phyloP scores from a whole-genome alignment of 176 grass and related monocot species.

The Tillandsia fasciculata region DNA sequence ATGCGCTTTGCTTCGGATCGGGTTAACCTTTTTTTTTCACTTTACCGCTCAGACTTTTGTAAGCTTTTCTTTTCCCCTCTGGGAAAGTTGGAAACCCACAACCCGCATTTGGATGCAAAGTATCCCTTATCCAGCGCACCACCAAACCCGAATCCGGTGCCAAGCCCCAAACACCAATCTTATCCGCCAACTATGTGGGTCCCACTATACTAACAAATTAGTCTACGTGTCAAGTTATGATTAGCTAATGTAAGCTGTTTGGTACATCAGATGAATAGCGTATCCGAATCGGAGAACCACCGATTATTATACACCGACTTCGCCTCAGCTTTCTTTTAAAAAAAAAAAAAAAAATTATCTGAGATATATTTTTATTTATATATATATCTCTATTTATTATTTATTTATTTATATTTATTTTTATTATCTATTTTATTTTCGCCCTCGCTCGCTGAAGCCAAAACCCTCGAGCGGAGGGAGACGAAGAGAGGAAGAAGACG shows the following conservation, averaged over 20 bases:
- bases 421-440: background rate
- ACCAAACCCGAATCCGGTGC: background rate
- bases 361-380: background rate
- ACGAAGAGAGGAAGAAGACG: background rate
- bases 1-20: slow-evolving; percentile 1
- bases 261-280: background rate
- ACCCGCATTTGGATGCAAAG: background rate
- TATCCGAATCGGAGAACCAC: background rate
- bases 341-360: too few species aligned
- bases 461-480: slow-evolving; percentile 23
- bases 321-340: background rate
- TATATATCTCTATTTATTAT: background rate
- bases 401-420: background rate
- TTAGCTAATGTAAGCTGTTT: background rate
- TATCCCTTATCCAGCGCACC: background rate
- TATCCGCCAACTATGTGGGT: background rate
- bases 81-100: background rate
- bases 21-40: background rate
- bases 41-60: background rate
- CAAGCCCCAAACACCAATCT: background rate
- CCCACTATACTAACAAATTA: background rate
- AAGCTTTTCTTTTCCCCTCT: background rate
- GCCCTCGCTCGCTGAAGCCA: slow-evolving; percentile 1
- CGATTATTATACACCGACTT: background rate
- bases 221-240: background rate